Evolutionary conservation across 805 yeast species (phyloP).

Genomic region (Suhomyces sp.): DNA sequence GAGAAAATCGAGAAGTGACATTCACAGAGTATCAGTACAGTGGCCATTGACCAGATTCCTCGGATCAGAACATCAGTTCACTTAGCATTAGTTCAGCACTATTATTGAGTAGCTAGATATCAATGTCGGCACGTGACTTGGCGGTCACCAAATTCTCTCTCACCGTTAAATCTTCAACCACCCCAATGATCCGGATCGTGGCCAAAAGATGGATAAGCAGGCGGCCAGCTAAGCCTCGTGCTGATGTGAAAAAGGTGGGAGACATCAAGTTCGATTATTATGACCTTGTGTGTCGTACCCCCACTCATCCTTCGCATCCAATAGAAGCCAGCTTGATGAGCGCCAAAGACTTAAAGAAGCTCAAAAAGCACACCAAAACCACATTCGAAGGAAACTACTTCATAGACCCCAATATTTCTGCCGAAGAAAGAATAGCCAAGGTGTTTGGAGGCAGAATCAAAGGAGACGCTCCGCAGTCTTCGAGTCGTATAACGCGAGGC

Average conservation of each 20-base stretch:
- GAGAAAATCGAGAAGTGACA: too few relatives aligned
- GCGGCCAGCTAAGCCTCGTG: not conserved
- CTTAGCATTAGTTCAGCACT: too few relatives aligned
- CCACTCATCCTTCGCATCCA: conserved; percentile 31
- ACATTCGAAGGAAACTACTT: conserved; percentile 33
- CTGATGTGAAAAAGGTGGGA: not conserved
- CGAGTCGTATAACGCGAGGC: conserved; percentile 35
- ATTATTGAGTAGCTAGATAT: too few relatives aligned
- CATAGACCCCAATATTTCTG: conserved; percentile 24
- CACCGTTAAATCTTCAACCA: not conserved
- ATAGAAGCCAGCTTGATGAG: conserved; percentile 29
- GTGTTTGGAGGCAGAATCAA: conserved; percentile 57
- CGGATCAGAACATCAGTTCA: not conserved
- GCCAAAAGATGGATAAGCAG: not conserved
- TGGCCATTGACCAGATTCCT: not conserved
- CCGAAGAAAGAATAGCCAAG: conserved; percentile 46
- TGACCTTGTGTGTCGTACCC: conserved; percentile 36
- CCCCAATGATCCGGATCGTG: not conserved
- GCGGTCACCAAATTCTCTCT: not conserved
- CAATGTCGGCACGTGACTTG: not conserved
- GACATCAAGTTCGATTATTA: conserved; percentile 27
- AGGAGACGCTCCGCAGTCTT: conserved; percentile 46
- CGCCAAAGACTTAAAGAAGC: conserved; percentile 13
- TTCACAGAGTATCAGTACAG: too few relatives aligned
- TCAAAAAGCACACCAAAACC: conserved; percentile 18